Evolutionary conservation across 805 yeast genomes (phyloP), one percentile per base, ranked within the genome.

Genomic region (Priceomyces melissophilus): DNA sequence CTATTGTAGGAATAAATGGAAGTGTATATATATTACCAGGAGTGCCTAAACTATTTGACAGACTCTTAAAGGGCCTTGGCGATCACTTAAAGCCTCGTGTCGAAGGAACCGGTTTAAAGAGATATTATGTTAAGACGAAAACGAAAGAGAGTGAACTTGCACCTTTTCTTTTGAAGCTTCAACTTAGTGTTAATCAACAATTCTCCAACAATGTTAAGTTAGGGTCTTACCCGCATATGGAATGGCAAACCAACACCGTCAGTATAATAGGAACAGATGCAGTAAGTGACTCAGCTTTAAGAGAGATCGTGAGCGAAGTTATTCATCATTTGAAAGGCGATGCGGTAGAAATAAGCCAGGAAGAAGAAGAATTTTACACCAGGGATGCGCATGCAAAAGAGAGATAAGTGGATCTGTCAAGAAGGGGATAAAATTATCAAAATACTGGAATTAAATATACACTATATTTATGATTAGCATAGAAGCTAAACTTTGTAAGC

Each of bases 161-260:
- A 0, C 81, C 85, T 3, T 77, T 67, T 39, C 65, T 87, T 45
- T 53, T 75, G 1, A 53, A 63, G 2, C 57, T 84, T 23, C 93
- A 86, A 49, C 53, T 54, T 2, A 59, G 35, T 34, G 60, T 62
- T 37, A 61, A 66, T 46, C 46, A 41, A 3, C 50, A 52, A 15
- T 59, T 52, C 39, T 71, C 69, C 4, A 36, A 37, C 10, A 40
- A 46, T 7, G 71, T 87, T 38, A 88, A 87, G 54, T 71, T 88
- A 36, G 96, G 96, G 2, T 82, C 90, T 27, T 88, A 88, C 56
- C 96, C 96, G 1, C 96, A 88, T 59, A 73, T 77, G 63, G 72
- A 73, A 11, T 73, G 78, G 61, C 71, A 76, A 1, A 64, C 78
- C 40, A 83, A 78, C 49, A 87, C 95, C 0, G 78, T 88, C 13